These are phyloP conservation scores for Malus asiatica DNA, from an alignment of 306 rosid species.

Conservation along the genomic window DNA sequence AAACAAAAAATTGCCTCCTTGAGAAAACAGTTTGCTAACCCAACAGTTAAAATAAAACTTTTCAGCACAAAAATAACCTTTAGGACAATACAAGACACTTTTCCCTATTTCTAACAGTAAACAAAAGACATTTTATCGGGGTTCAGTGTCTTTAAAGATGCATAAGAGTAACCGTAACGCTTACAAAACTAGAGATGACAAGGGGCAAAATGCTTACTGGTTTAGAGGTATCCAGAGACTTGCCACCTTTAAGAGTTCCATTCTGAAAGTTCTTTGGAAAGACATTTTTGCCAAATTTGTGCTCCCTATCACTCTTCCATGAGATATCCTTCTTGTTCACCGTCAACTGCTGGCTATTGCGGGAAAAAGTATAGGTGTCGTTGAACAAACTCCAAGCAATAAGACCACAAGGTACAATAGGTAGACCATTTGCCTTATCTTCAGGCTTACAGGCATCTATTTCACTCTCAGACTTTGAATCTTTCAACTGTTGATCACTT, in stretches of 20 bases:
- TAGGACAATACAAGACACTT: neutral
- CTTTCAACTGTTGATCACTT: slow-evolving; percentile 73
- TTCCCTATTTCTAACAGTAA: neutral
- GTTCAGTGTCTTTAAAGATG: neutral
- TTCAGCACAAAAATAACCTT: neutral
- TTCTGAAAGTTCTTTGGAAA: slow-evolving; percentile 85
- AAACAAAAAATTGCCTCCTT: slow-evolving; percentile 21
- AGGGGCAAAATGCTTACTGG: slow-evolving; percentile 47
- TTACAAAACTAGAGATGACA: slow-evolving; percentile 4
- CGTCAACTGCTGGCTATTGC: slow-evolving; percentile 14
- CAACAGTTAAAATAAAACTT: neutral
- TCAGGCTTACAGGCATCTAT: slow-evolving; percentile 65
- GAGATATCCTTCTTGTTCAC: slow-evolving; percentile 75
- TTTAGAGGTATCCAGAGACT: neutral
- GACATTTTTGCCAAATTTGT: slow-evolving; percentile 80
- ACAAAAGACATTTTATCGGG: neutral
- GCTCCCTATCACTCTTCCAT: slow-evolving; percentile 92
- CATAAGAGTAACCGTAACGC: neutral
- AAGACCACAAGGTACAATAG: slow-evolving; percentile 90
- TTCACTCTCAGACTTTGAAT: slow-evolving; percentile 3
- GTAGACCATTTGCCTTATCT: slow-evolving; percentile 16
- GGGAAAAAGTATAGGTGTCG: slow-evolving; percentile 69
- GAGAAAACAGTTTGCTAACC: neutral
- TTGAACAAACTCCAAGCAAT: slow-evolving; percentile 98
- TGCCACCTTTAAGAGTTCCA: slow-evolving; percentile 60